Base-by-base conservation (phyloP, 2,329 filamentous ascomycete species). In the Aplosporella prunicola region DNA sequence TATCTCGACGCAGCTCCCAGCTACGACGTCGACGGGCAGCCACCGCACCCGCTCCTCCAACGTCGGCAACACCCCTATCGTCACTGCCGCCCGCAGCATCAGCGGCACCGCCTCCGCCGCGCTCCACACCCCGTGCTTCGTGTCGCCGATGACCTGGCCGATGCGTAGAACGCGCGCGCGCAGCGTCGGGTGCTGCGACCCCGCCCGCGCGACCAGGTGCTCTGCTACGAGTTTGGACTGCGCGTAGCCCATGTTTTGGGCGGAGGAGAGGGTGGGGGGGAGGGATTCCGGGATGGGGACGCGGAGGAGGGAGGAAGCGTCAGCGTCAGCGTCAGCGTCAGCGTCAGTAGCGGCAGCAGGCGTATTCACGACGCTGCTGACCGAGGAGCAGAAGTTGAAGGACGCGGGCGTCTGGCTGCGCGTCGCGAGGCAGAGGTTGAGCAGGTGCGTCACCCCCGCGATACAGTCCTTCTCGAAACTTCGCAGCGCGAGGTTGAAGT, bases 401-500 rank as follows among this genome's bases (percentile, higher is more conserved):
- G 55, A 45, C 4, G 65, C 62, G 0, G 60, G 60, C 1, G 45
- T 41, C 4, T 44, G 41, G n/a, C 52, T 54, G 5, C 48, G 51
- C 1, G 56, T 57, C 2, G 51, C 46, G 1, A 64, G 51, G 9
- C 57, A 60, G 0, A 71, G 33, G 1, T 51, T 45, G 10, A 70
- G 55, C 2, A 74, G 56, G 29, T 71, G 65, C 1, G 51, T 50
- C 2, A 66, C 58, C 1, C 66, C 67, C 2, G 49, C 53, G 15
- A 75, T 60, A 41, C 58, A 56, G 26, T 68, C 63, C 7, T 40
- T 33, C 31, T 71, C 71, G 43, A 75, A 74, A 32, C 61, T 68
- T 3, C 57, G 55, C 1, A 75, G 58, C 0, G 56, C 55, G 43
- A 74, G 61, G 48, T 72, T 74, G 57, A 76, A 76, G 49, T 76